A percentile compares a stretch with the other conserved stretches of the same genome.
Conservation (phyloP, 2,329 filamentous ascomycete species). For the Pseudogymnoascus destructans region DNA sequence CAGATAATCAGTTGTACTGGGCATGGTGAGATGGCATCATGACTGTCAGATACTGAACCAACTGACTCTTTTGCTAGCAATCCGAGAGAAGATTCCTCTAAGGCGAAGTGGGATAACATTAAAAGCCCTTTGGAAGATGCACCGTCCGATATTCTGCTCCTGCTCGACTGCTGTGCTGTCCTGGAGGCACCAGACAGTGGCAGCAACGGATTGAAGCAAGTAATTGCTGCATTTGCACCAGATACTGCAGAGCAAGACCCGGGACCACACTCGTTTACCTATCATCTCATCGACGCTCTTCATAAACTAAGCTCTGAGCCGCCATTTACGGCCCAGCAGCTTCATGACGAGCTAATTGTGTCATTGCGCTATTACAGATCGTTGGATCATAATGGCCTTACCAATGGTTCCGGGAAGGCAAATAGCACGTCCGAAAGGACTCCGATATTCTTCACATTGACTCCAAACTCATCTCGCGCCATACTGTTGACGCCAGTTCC, state of each 20-base stretch:
- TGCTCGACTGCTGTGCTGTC: constrained; percentile 49
- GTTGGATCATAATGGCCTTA: constrained; percentile 31
- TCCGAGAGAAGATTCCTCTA: constrained; percentile 42
- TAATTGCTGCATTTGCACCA: constrained; percentile 44
- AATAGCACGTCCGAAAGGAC: constrained; percentile 25
- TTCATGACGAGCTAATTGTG: constrained; percentile 42
- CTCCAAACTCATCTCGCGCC: constrained; percentile 38
- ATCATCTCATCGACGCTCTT: constrained; percentile 42
- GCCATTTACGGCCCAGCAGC: constrained; percentile 42
- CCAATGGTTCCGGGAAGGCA: constrained; percentile 33
- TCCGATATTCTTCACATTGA: constrained; percentile 43
- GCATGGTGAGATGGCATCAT: constrained; percentile 40
- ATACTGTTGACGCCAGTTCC: constrained; percentile 36
- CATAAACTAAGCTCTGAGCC: constrained; percentile 38
- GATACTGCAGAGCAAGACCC: constrained; percentile 36
- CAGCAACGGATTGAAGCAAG: constrained; percentile 46
- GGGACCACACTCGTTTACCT: constrained; percentile 43
- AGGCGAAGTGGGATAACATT: constrained; percentile 50
- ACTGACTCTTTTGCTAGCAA: constrained; percentile 37
- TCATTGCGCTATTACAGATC: constrained; percentile 28
- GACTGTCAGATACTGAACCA: constrained; percentile 11
- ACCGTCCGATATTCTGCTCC: constrained; percentile 47
- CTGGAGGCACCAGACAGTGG: constrained; percentile 37
- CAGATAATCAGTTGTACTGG: constrained; percentile 52
- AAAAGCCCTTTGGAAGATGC: constrained; percentile 49